A percentile compares a stretch with the other conserved stretches of the same genome.
Conservation (phyloP, 306 rosid species). For the Senna tora region DNA sequence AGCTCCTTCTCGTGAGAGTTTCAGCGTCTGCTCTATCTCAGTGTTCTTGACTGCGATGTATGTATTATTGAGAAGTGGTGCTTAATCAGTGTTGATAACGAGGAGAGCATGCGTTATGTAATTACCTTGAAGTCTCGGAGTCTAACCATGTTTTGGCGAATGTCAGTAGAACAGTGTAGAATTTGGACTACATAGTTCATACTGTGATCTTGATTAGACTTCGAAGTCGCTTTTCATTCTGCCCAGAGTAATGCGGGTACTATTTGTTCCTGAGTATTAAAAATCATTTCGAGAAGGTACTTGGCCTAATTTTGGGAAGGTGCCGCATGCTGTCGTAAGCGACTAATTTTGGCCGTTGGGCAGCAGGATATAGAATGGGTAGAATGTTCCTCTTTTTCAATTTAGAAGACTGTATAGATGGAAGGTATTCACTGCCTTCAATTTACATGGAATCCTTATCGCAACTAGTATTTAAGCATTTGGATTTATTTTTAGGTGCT, state of each 20-base stretch:
- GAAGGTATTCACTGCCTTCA: conserved; percentile 1
- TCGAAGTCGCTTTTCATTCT: conserved; percentile 1
- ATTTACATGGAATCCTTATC: not conserved
- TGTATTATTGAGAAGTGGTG: conserved; percentile 3
- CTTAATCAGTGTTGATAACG: conserved; percentile 5
- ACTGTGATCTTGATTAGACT: not conserved
- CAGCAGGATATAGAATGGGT: not conserved
- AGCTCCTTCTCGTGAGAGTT: conserved; percentile 9
- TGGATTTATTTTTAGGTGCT: not conserved
- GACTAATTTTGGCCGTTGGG: not conserved
- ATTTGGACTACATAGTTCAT: not conserved
- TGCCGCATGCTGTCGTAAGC: not conserved
- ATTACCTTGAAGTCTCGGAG: not conserved
- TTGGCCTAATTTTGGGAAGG: conserved; percentile 14
- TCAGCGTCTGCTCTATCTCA: not conserved
- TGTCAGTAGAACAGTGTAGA: not conserved
- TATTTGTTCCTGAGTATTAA: not conserved
- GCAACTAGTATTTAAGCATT: not conserved
- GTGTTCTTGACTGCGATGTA: conserved; percentile 8
- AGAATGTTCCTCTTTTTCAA: not conserved
- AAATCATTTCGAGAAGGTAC: not conserved
- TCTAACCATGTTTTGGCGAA: not conserved
- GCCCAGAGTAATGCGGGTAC: not conserved
- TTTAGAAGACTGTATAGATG: not conserved
- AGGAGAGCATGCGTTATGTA: not conserved